Base-by-base conservation (phyloP, 2,329 filamentous ascomycete genomes). In the Knufia petricola region DNA sequence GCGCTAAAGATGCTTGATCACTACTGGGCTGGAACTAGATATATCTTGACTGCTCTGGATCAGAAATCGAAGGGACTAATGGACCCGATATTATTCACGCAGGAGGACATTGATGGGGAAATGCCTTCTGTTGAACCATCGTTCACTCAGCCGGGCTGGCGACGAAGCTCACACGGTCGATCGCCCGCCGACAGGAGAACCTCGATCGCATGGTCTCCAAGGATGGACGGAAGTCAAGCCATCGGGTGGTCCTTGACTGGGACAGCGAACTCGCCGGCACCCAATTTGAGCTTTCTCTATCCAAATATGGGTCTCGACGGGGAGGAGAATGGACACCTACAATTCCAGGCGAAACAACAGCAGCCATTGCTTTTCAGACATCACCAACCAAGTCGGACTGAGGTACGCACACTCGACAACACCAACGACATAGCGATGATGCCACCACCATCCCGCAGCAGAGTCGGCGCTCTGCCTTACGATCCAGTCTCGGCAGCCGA, bases 221-320 rank as follows among this genome's bases (percentile, higher is more conserved):
- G 65, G 53, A 67, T 71, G 32, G 70, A 74, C 51, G 65, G 71
- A 8, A 71, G 67, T 57, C 74, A 77, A 69, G 73, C 79, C 0
- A 86, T 94, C 50, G 87, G 86, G 1, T 94, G 85, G 84, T 88
- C 86, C 6, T 68, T 94, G n/a, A 87, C 87, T 0, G 87, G 87
- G 12, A 90, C 84, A 1, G 88, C 86, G 48, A 87, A 94, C 60
- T 92, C 86, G 2, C 84, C 86, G 1, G 88, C 81, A 54, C 87
- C 87, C 0, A 92, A 86, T 60, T 69, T 94, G 3, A 89, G 87
- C 1, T 76, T 90, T 49, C 78, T 94, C 61, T 94, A 87, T 61
- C 81, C 85, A 51, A 81, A 77, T 57, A 31, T 46, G 9, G 31
- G 28, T 15, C 32, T 42, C 3, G 46, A 41, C 19, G 49, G 41